Percentiles rank a stretch among this genome's conserved stretches.
These are phyloP conservation scores for Crucibulum laeve DNA, from an alignment of 768 basidiomycete genomes.

Conservation along the genomic window DNA sequence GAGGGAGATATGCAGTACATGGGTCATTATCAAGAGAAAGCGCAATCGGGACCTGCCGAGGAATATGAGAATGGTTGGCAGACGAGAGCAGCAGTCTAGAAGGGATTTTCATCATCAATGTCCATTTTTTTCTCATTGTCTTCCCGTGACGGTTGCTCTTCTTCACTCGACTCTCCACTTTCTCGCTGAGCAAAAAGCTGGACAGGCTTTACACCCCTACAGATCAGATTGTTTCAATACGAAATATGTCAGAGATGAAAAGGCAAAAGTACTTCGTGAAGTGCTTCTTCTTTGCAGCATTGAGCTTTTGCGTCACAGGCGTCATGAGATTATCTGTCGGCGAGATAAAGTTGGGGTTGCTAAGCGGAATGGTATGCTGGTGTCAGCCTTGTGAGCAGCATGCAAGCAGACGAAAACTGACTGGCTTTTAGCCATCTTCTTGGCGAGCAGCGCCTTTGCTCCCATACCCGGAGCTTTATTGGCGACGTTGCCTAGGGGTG, in stretches of 20 bases:
- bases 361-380: conserved; percentile 23
- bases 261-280: conserved; percentile 72
- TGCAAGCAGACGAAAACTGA: conserved; percentile 34
- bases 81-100: conserved; percentile 30
- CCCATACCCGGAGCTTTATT: conserved; percentile 72
- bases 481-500: conserved; percentile 65
- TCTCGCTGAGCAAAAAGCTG: conserved; percentile 52
- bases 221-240: conserved; percentile 4
- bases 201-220: conserved; percentile 59
- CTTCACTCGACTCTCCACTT: conserved; percentile 33
- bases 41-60: background rate
- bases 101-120: conserved; percentile 69
- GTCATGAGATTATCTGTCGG: conserved; percentile 96
- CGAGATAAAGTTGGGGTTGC: conserved; percentile 86
- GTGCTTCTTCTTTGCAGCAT: conserved; percentile 88
- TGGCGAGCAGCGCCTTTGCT: conserved; percentile 87
- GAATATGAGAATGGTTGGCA: background rate
- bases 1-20: background rate
- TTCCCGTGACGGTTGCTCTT: conserved; percentile 21
- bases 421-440: conserved; percentile 89
- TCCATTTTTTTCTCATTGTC: conserved; percentile 32
- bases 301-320: conserved; percentile 89
- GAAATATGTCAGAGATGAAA: conserved; percentile 2
- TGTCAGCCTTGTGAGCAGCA: conserved; percentile 2
- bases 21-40: background rate